Percentiles rank a stretch among this genome's conserved stretches.
Evolutionary conservation across 306 rosid genomes (phyloP).

Genomic region (Quercus bicolor): DNA sequence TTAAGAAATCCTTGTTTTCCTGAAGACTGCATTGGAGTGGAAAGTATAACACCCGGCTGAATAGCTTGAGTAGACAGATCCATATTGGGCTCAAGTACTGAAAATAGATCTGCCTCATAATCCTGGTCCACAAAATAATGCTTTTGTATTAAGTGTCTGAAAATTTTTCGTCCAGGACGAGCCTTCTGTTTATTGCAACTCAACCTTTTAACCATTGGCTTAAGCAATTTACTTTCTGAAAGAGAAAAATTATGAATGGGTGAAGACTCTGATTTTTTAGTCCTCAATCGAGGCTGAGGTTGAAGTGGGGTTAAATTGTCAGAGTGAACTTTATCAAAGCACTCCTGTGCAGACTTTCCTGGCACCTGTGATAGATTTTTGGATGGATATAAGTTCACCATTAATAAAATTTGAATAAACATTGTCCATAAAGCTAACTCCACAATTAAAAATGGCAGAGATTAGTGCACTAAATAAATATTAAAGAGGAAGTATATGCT

Average conservation of each 20-base stretch:
- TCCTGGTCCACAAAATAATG: constrained; percentile 35
- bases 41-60: constrained; percentile 32
- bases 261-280: constrained; percentile 42
- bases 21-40: constrained; percentile 52
- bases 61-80: constrained; percentile 30
- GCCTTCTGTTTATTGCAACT: constrained; percentile 40
- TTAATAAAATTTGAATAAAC: neutral
- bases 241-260: constrained; percentile 44
- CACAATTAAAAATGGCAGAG: neutral
- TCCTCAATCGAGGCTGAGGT: constrained; percentile 52
- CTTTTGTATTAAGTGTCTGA: constrained; percentile 41
- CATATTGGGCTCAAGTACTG: constrained; percentile 64
- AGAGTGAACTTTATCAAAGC: constrained; percentile 71
- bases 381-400: neutral
- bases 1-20: constrained; percentile 37
- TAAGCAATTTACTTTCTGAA: constrained; percentile 68
- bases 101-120: constrained; percentile 66
- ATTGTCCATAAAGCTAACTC: neutral
- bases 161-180: constrained; percentile 44
- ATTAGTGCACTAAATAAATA: neutral
- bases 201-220: constrained; percentile 36
- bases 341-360: constrained; percentile 87
- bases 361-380: constrained; percentile 62
- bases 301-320: constrained; percentile 66
- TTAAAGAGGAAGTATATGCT: neutral